Base-by-base conservation (phyloP, 2,329 filamentous ascomycete species). In the Colletotrichum euphorbiae region DNA sequence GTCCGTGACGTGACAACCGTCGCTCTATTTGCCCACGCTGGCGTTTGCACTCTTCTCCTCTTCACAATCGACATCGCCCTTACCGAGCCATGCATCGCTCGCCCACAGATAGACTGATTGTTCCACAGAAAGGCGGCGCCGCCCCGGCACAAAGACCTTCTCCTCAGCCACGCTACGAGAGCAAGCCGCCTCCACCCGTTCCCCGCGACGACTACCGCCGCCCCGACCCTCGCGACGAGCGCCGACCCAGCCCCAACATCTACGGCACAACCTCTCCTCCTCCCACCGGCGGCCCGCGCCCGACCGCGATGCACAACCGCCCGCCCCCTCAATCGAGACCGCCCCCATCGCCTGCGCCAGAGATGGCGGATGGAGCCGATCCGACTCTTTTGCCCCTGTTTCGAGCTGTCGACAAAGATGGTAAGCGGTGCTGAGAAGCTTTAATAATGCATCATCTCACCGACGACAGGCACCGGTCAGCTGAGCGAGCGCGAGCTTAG, bases 401-500 rank as follows among this genome's bases (percentile, higher is more conserved):
- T 82, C 87, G 92, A 69, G 93, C 94, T 1, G 95, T 98, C 13
- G 97, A 99, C 80, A 94, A 93, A 76, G 87, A 93, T 79, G 86
- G 92, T 92, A 82, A 73, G 83, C 51, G 38, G 24, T 51, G 19
- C 24, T 31, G 43, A 38, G 15, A 60, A 9, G 12, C 17, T n/a
- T 9, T 33, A 9, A 28, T 19, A 42, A 43, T 3, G 24, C 31
- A 42, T 42, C 21, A 31, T 62, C 70, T 59, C 62, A 51, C n/a
- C 60, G 54, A 13, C 24, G 72, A 3, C 77, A 88, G 91, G 89
- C 63, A 93, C 87, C 58, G 94, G 95, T 19, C 89, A 94, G 71
- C 87, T 99, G 52, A 94, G 92, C 2, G 94, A 97, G 80, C 85
- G 86, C 58, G 95, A 98, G 79, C 90, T 99, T 46, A 91, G 93